Percentiles rank a stretch among this genome's conserved stretches.
Evolutionary conservation across 1,284 basidiomycete genomes (phyloP).

Genomic region (Pyrrhoderma lamaoense): DNA sequence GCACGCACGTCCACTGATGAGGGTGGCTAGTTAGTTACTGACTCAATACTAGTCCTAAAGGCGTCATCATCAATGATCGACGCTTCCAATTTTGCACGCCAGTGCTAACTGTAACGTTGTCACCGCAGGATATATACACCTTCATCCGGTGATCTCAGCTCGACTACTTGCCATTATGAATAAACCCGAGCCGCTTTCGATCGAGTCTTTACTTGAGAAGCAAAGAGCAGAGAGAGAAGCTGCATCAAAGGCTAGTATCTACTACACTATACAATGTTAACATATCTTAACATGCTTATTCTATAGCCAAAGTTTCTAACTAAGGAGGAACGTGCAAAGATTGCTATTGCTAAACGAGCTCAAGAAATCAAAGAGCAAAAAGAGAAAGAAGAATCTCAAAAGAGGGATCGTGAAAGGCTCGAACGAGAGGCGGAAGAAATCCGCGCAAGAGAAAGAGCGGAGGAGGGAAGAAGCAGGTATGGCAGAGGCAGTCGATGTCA

Average conservation of each 20-base stretch:
- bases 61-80: background rate
- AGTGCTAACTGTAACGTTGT: background rate
- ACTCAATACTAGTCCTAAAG: background rate
- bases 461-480: slow-evolving; percentile 32
- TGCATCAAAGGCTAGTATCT: slow-evolving; percentile 65
- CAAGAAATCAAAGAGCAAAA: slow-evolving; percentile 68
- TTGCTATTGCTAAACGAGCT: slow-evolving; percentile 81
- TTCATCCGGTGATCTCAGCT: background rate
- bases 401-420: slow-evolving; percentile 54
- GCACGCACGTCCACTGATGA: too few relatives aligned
- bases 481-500: slow-evolving; percentile 39
- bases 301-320: slow-evolving; percentile 81
- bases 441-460: slow-evolving; percentile 37
- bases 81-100: background rate
- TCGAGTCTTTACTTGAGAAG: slow-evolving; percentile 78
- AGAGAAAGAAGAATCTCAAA: slow-evolving; percentile 50
- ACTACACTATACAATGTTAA: slow-evolving; percentile 14
- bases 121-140: too few relatives aligned
- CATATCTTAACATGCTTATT: slow-evolving; percentile 7
- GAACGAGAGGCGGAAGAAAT: slow-evolving; percentile 73
- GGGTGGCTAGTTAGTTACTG: too few relatives aligned
- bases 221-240: slow-evolving; percentile 85
- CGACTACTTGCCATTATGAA: slow-evolving; percentile 28
- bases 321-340: slow-evolving; percentile 80
- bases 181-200: slow-evolving; percentile 62